A percentile compares a stretch with the other conserved stretches of the same genome.
phyloP scores from a whole-genome alignment of 2,329 filamentous ascomycete species.

The Raffaelea albimanens region DNA sequence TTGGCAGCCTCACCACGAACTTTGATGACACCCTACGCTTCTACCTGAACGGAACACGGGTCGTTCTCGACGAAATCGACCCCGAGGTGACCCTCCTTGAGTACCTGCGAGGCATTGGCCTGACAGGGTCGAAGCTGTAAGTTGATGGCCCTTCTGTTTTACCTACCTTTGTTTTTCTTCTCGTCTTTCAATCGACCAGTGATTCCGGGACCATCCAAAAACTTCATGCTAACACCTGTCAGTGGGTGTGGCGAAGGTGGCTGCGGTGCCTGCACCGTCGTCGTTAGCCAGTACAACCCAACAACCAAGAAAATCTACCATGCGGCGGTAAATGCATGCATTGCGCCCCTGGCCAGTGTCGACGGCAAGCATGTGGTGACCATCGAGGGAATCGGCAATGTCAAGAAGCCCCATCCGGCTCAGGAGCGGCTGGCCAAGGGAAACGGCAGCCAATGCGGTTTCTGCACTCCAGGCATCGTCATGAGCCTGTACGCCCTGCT shows the following conservation, averaged over 20 bases:
- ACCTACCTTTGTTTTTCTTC: neutral
- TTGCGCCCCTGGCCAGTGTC: constrained; percentile 84
- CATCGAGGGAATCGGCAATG: constrained; percentile 87
- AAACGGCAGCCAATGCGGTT: constrained; percentile 82
- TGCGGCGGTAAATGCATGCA: constrained; percentile 90
- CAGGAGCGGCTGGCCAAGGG: constrained; percentile 87
- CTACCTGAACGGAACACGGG: constrained; percentile 88
- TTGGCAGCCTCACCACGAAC: constrained; percentile 54
- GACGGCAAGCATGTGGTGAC: constrained; percentile 98
- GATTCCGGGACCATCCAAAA: neutral
- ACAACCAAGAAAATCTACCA: constrained; percentile 91
- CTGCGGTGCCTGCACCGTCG: constrained; percentile 92
- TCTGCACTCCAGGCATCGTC: constrained; percentile 95
- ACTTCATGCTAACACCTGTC: neutral
- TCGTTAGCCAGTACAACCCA: constrained; percentile 87
- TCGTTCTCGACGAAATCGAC: constrained; percentile 77
- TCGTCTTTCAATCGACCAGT: neutral
- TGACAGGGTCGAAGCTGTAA: constrained; percentile 87
- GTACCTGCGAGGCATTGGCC: constrained; percentile 82
- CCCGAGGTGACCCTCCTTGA: constrained; percentile 88
- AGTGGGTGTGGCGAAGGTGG: constrained; percentile 90
- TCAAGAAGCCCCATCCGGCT: constrained; percentile 75
- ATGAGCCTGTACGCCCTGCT: constrained; percentile 95
- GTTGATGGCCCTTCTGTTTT: constrained; percentile 12
- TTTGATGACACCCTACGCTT: constrained; percentile 87